These are phyloP conservation scores for Phytophthora pinifolia DNA, from an alignment of 352 stramenopile species.

Conservation along the genomic window DNA sequence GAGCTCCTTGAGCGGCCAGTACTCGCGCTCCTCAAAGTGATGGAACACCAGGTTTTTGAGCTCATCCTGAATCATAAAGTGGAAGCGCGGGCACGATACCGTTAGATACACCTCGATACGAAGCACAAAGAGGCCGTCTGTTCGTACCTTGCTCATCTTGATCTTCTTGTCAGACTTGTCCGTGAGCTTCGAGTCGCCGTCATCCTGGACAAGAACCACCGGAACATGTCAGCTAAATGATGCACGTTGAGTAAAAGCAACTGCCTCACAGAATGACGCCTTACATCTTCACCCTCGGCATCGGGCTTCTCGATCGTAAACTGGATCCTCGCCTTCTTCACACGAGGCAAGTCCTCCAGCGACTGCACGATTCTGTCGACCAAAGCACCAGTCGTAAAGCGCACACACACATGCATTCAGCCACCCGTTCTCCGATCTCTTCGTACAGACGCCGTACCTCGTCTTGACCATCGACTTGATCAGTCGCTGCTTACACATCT, in stretches of 20 bases:
- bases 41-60: slow-evolving; percentile 89
- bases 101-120: neutral
- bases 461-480: slow-evolving; percentile 89
- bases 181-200: slow-evolving; percentile 50
- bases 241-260: neutral
- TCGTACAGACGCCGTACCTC: slow-evolving; percentile 27
- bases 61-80: slow-evolving; percentile 54
- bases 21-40: slow-evolving; percentile 87
- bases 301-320: slow-evolving; percentile 85
- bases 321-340: slow-evolving; percentile 80
- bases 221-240: neutral
- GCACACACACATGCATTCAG: too few species aligned
- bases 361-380: slow-evolving; percentile 65
- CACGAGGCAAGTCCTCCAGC: slow-evolving; percentile 70
- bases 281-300: slow-evolving; percentile 62
- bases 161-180: slow-evolving; percentile 86
- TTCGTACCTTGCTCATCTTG: slow-evolving; percentile 86
- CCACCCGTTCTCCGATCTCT: neutral
- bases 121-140: neutral
- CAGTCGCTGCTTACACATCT: slow-evolving; percentile 79
- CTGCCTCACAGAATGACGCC: slow-evolving; percentile 4
- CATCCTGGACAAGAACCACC: slow-evolving; percentile 32
- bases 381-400: neutral
- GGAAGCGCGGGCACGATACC: slow-evolving; percentile 1
- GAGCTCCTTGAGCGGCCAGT: slow-evolving; percentile 87